Evolutionary conservation across 2,329 filamentous ascomycete genomes (phyloP).

Genomic region (Aureobasidium vineae): DNA sequence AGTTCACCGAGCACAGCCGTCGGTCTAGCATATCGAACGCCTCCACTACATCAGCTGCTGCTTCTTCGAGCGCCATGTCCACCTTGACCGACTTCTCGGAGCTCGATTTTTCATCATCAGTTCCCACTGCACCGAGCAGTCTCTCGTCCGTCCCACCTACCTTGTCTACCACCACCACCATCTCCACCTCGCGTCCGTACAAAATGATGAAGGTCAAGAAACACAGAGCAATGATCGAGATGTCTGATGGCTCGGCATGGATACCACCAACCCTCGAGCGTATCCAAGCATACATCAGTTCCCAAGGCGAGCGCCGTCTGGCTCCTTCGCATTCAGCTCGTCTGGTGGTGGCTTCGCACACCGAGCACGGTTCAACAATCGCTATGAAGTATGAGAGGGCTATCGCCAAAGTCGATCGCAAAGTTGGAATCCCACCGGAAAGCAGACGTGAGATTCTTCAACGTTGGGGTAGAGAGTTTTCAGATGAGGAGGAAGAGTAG

Average conservation of each 20-base stretch:
- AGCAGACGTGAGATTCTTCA: not conserved
- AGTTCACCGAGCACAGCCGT: not conserved
- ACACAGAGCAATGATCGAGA: not conserved
- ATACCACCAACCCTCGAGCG: conserved; percentile 6
- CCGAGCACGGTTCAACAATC: not conserved
- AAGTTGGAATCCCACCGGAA: not conserved
- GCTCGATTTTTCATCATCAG: not conserved
- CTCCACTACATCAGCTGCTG: not conserved
- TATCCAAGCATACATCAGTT: not conserved
- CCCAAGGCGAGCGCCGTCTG: not conserved
- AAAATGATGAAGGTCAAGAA: not conserved
- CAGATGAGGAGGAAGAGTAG: not conserved
- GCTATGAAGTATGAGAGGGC: not conserved
- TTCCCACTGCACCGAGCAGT: not conserved
- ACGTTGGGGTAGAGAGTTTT: not conserved
- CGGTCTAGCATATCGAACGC: not conserved
- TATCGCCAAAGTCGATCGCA: not conserved
- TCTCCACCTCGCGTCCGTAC: not conserved
- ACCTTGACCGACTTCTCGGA: not conserved
- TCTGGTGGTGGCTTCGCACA: not conserved
- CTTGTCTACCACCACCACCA: not conserved
- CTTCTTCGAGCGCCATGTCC: not conserved
- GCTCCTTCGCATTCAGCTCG: not conserved
- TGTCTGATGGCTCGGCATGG: conserved; percentile 8
- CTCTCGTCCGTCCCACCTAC: not conserved